These are phyloP conservation scores for Berkeleyomyces basicola DNA, from an alignment of 2,329 filamentous ascomycete species.

Conservation along the genomic window DNA sequence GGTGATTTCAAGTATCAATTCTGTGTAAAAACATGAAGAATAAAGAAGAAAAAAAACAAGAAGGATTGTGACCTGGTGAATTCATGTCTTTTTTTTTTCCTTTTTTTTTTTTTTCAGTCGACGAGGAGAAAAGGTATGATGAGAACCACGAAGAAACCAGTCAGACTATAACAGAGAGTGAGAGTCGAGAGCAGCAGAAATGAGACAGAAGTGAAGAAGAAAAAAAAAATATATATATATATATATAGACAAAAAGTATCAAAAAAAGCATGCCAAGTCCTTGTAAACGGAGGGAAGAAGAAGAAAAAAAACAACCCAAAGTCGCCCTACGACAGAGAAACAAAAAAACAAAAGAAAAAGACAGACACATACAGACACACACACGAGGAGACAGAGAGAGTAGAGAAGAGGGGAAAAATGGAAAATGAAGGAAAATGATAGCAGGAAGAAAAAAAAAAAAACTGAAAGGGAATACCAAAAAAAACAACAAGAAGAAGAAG, in stretches of 20 bases:
- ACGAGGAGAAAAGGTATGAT: not conserved
- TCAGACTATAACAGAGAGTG: not conserved
- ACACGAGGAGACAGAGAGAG: not conserved
- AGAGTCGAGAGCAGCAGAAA: not conserved
- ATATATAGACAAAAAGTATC: conserved; percentile 16
- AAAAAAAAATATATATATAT: conserved; percentile 15
- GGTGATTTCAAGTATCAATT: too few species aligned
- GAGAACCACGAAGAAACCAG: not conserved
- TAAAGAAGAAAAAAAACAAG: too few species aligned
- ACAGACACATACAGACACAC: not conserved
- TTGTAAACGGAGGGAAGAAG: not conserved
- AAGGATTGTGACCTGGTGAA: too few species aligned
- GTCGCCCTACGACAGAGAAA: not conserved
- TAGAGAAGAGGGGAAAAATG: not conserved
- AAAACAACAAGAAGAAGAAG: not conserved
- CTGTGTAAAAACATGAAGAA: too few species aligned
- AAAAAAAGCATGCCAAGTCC: not conserved
- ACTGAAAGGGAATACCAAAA: not conserved
- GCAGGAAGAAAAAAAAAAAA: conserved; percentile 11
- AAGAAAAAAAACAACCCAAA: not conserved
- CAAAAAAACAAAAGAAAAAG: not conserved
- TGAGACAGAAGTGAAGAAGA: conserved; percentile 7
- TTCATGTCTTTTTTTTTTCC: not conserved
- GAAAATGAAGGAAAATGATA: not conserved
- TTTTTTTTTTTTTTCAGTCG: not conserved